Evolutionary conservation across 495 filamentous ascomycete genomes (phyloP).

Genomic region (Cenococcum geophilum): DNA sequence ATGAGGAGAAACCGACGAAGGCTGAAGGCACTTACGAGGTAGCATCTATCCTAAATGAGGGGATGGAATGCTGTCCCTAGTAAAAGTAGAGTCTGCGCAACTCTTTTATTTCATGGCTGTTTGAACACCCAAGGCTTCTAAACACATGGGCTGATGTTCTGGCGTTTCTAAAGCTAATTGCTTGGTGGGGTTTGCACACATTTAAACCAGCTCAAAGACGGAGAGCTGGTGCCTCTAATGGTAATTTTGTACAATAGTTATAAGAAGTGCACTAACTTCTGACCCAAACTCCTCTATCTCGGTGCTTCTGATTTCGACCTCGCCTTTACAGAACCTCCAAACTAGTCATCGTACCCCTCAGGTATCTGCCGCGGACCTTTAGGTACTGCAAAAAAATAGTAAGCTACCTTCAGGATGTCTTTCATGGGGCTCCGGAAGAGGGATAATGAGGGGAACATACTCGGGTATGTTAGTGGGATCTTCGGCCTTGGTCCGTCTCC

Average conservation of each 20-base stretch:
- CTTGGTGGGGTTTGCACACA: not conserved
- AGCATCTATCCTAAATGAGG: too few species aligned
- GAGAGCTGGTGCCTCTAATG: not conserved
- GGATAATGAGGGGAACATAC: conserved; percentile 46
- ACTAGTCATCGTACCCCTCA: conserved; percentile 67
- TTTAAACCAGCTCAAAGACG: too few species aligned
- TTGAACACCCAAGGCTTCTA: too few species aligned
- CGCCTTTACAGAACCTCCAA: not conserved
- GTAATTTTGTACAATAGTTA: not conserved
- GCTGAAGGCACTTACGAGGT: too few species aligned
- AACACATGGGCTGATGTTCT: too few species aligned
- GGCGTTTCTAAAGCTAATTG: not conserved
- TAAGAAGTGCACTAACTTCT: not conserved
- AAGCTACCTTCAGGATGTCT: conserved; percentile 14
- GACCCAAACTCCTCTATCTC: not conserved
- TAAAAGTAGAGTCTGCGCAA: too few species aligned
- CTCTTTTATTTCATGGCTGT: too few species aligned
- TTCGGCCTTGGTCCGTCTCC: conserved; percentile 63
- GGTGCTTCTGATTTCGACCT: not conserved
- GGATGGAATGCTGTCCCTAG: too few species aligned
- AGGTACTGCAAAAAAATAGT: conserved; percentile 53
- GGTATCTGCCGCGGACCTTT: conserved; percentile 64
- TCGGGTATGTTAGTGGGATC: conserved; percentile 84
- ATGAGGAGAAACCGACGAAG: not conserved
- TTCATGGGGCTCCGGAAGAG: not conserved